Evolutionary conservation across 2,329 filamentous ascomycete species (phyloP), one percentile per base, ranked within the genome.

Genomic region (Mycogone perniciosa): DNA sequence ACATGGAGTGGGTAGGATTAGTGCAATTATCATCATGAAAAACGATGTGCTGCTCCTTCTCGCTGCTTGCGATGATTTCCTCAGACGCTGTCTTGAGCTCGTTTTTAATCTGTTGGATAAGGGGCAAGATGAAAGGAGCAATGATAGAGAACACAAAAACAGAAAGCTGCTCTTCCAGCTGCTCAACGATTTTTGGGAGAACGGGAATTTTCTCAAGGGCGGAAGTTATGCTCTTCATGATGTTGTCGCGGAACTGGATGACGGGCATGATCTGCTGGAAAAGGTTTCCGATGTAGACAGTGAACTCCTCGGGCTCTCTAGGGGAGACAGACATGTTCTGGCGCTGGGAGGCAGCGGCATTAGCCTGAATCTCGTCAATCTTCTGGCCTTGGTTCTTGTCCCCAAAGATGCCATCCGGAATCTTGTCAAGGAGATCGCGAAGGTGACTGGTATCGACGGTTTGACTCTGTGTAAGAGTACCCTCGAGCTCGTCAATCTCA

Each of bases 1-100:
- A 75, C 91, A 96, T 96, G 20, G 89, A 95, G 72, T 96, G 91
- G 1, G 91, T 96, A 0, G 91, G 92, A 62, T 96, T 86, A 20
- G 82, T 83, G 56, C 74, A 86, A 46, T 79, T 56, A 62, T 95
- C 85, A 57, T 96, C 84, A 41, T 87, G 71, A 69, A 96, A 96
- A 45, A 96, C 89, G 58, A 95, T 79, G 62, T 87, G 82, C 71
- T 96, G 90, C 73, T 95, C 86, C 47, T 85, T 81, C 66, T 85
- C 79, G 66, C 88, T 92, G 72, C 85, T 90, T 61, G 88, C 77
- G 57, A 96, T 95, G 61, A 96, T 86, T 67, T 95, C 88, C 2
- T 82, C 84, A 3, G 89, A 93, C 31, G 91, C 91, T 4, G 87
- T 91, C 58, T 85, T 83, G 41, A 96, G 82, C 73, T 96, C 91